phyloP scores from a whole-genome alignment of 2,329 filamentous ascomycete genomes.

The Didymellaceae sp. region DNA sequence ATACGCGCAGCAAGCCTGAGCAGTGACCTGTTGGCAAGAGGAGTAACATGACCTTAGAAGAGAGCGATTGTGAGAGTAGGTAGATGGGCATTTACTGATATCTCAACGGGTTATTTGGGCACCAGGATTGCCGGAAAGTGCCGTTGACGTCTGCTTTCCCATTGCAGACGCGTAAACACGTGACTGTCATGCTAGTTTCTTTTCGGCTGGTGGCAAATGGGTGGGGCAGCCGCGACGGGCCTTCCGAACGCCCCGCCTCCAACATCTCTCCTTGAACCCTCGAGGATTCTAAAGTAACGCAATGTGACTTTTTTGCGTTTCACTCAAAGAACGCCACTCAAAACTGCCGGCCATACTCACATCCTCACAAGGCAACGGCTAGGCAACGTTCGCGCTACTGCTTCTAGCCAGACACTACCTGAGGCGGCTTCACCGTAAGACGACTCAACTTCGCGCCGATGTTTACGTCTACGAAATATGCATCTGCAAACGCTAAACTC shows the following conservation, averaged over 20 bases:
- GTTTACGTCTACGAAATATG: conserved; percentile 15
- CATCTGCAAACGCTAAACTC: conserved; percentile 20
- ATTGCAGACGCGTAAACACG: conserved; percentile 1
- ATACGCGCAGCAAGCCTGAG: too few relatives aligned
- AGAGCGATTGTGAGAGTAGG: too few relatives aligned
- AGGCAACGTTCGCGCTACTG: conserved; percentile 34
- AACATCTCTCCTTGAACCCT: conserved; percentile 1
- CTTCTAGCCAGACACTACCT: conserved; percentile 19
- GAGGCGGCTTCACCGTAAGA: conserved; percentile 36
- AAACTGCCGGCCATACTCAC: background rate
- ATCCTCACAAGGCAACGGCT: conserved; percentile 27
- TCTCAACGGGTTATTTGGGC: too few relatives aligned
- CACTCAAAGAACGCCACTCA: background rate
- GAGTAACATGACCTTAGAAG: too few relatives aligned
- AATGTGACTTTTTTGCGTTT: background rate
- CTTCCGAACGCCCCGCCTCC: conserved; percentile 6
- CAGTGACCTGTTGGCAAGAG: too few relatives aligned
- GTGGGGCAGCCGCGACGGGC: conserved; percentile 2
- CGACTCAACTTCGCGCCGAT: conserved; percentile 30
- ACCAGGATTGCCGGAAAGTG: too few relatives aligned
- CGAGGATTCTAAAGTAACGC: conserved; percentile 1
- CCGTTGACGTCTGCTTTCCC: too few relatives aligned
- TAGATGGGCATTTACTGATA: too few relatives aligned
- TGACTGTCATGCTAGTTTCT: background rate
- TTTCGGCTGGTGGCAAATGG: conserved; percentile 2